Evolutionary conservation across 2,329 filamentous ascomycete species (phyloP), one percentile per base, ranked within the genome.

Genomic region (Akanthomyces lecanii): DNA sequence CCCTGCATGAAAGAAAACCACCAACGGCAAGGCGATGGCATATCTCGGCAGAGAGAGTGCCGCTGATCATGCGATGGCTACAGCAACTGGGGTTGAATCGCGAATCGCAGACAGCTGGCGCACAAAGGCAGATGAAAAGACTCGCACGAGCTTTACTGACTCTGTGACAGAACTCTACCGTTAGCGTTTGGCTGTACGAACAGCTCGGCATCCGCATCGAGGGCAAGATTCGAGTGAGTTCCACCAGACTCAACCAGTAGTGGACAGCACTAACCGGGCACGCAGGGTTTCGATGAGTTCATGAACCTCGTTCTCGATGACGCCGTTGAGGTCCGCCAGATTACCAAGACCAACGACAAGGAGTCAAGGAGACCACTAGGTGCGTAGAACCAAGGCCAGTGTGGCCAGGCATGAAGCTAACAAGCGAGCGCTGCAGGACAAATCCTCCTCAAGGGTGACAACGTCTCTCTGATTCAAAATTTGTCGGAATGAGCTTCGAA

Each of bases 231-330:
- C 86, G 95, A 72, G 94, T 96, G 76, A 67, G 88, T 77, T 48
- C n/a, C 38, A 3, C n/a, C 33, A 11, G 5, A 28, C 38, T 45
- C 21, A 48, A 63, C 50, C 25, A 3, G 42, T 21, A 95, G 94
- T 69, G 91, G 95, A 74, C 90, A 94, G 30, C 51, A 53, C 68
- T 72, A 61, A 72, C 64, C 56, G 21, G n/a, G 8, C n/a, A 30
- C 48, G 1, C 66, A 97, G 92, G 93, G 95, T 16, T 99, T 99
- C 69, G 95, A 99, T 75, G 95, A 99, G 77, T 99, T 98, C 80
- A 97, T 99, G 93, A 99, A 99, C 79, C 82, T 99, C 56, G 95
- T 98, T 45, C 85, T 97, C 68, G 95, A 99, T 73, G 92, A 99
- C 70, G 95, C 95, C 36, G 87, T 97, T 63, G 94, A 98, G 78